Percentiles rank a stretch among this genome's conserved stretches.
Evolutionary conservation across 2,329 filamentous ascomycete species (phyloP).

Genomic region (Pseudomassariella vexata): DNA sequence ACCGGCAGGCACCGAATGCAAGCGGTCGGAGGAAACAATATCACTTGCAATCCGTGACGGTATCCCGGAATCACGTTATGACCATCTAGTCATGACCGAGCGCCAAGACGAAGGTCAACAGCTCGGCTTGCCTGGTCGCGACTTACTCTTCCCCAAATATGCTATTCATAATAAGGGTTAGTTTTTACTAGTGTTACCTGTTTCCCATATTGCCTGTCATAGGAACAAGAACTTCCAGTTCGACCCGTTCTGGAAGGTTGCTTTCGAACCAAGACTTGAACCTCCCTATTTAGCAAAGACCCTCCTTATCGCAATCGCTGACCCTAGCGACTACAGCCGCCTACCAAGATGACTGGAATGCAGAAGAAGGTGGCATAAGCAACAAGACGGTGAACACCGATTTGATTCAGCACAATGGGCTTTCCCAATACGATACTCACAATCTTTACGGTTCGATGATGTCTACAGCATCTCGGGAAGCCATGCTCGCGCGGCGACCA

Average conservation of each 20-base stretch:
- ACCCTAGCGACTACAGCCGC: no score
- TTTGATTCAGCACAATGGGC: constrained; percentile 61
- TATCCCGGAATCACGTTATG: constrained; percentile 19
- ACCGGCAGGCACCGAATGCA: constrained; percentile 39
- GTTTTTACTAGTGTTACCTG: no score
- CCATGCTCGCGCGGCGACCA: constrained; percentile 63
- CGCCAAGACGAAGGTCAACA: constrained; percentile 31
- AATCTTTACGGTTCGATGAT: constrained; percentile 76
- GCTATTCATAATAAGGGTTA: constrained; percentile 59
- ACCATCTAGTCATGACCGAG: constrained; percentile 10
- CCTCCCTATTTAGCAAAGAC: no score
- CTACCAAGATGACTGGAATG: constrained; percentile 32
- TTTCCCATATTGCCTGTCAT: no score
- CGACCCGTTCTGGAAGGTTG: no score
- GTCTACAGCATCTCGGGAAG: constrained; percentile 56
- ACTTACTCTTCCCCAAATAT: constrained; percentile 61
- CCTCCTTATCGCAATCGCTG: no score
- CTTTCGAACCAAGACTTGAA: no score
- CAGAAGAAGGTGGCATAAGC: constrained; percentile 38
- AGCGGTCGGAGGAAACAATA: constrained; percentile 15
- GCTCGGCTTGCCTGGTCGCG: constrained; percentile 54
- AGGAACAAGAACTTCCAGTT: no score
- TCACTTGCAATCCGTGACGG: constrained; percentile 17
- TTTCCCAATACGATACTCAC: constrained; percentile 68
- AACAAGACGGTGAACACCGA: constrained; percentile 62